Conservation (phyloP, 2,329 filamentous ascomycete genomes). For the Trichoderma polysporum region DNA sequence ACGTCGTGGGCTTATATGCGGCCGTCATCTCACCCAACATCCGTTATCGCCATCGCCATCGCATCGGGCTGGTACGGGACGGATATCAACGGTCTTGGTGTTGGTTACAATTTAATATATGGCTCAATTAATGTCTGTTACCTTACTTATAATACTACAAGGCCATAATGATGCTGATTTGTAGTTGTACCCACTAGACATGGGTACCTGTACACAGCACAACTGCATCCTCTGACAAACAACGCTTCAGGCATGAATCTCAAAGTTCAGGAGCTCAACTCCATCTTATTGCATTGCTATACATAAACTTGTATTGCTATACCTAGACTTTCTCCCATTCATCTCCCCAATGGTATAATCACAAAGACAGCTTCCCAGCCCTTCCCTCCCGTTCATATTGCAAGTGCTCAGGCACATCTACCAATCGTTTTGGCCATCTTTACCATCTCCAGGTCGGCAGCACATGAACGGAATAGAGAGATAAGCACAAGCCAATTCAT, state of each 20-base stretch:
- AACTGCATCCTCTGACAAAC: neutral
- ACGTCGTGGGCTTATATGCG: neutral
- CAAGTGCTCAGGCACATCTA: neutral
- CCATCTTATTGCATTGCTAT: neutral
- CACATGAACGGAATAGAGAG: neutral
- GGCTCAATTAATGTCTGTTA: neutral
- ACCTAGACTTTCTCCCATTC: neutral
- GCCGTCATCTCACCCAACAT: neutral
- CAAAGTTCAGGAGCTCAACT: neutral
- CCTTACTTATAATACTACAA: neutral
- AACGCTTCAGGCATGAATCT: neutral
- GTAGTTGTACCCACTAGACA: no score
- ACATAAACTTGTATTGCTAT: neutral
- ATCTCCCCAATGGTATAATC: neutral
- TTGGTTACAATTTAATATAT: neutral
- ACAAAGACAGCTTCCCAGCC: neutral
- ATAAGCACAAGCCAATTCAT: slow-evolving; percentile 6
- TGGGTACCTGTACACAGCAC: neutral
- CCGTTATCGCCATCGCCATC: neutral
- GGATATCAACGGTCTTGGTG: neutral
- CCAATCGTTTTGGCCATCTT: neutral
- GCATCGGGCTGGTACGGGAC: neutral
- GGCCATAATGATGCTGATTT: neutral
- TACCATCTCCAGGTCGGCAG: neutral
- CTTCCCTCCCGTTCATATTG: neutral